Base-by-base conservation (phyloP, 805 yeast species). In the Suhomyces canberraensis region DNA sequence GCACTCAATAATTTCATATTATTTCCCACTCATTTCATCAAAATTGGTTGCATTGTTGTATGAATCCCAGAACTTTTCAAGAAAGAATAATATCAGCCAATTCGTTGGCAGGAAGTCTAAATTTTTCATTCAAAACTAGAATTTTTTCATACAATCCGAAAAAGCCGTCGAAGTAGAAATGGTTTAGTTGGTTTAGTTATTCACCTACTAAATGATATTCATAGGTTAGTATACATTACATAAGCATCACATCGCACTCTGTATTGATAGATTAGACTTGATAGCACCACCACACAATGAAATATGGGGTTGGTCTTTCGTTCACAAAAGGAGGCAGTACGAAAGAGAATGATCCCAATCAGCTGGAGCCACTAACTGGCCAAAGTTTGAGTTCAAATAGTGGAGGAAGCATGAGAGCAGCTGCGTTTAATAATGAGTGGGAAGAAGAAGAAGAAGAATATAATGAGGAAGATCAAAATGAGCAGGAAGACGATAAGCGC, bases 31-130 rank as follows among this genome's bases (percentile, higher is more conserved):
- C 20, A 50, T 55, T 4, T 65, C 69, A 34, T 66, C 61, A n/a
- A 66, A 44, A 29, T 45, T 54, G 2, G 58, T 37, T 0, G 71
- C 59, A 16, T 40, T 38, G 28, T 60, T 51, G 35, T 60, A 50
- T 8, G 58, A 50, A 19, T 56, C 59, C 70, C 71, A 65, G 36
- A 65, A 63, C 40, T 58, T 57, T 21, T 54, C 48, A 14, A 43
- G 13, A n/a, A n/a, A n/a, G n/a, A 1, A 59, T 31, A 15, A 57
- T 36, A 13, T 47, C 41, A 31, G 42, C 49, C 20, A 50, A 44
- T 0, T 34, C 38, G 8, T 45, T 37, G 7, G 36, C 17, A n/a
- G 46, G 13, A 11, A 35, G 9, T 3, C 44, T 40, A 4, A 47
- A 26, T 4, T 41, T 37, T 2, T 35, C 31, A 8, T 28, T 29